Conservation (phyloP, 805 yeast species). For the Vanderwaltozyma tropicalis region DNA sequence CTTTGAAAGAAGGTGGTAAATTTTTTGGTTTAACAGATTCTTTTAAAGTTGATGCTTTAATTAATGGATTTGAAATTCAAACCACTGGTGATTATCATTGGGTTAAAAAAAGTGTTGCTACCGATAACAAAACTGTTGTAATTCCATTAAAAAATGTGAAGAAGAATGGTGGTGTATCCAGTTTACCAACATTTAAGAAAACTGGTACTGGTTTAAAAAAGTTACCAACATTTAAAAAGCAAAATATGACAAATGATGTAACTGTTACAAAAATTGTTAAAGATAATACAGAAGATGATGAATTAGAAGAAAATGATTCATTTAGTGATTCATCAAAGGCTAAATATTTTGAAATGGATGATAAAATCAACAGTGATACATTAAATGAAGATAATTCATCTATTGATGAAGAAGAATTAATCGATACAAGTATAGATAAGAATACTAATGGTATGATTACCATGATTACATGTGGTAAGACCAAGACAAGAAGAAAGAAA, state of each 20-base stretch:
- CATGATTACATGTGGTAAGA: slow-evolving; percentile 24
- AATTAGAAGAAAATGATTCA: slow-evolving; percentile 32
- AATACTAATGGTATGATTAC: slow-evolving; percentile 24
- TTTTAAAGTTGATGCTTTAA: slow-evolving; percentile 45
- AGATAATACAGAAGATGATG: slow-evolving; percentile 26
- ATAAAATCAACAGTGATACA: slow-evolving; percentile 14
- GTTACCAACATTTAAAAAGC: slow-evolving; percentile 21
- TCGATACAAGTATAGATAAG: slow-evolving; percentile 26
- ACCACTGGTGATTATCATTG: slow-evolving; percentile 32
- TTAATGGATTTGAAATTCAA: slow-evolving; percentile 45
- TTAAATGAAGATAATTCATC: slow-evolving; percentile 36
- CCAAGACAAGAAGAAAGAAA: slow-evolving; percentile 40
- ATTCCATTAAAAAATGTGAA: slow-evolving; percentile 23
- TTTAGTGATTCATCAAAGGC: slow-evolving; percentile 37
- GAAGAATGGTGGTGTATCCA: slow-evolving; percentile 4
- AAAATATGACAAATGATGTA: slow-evolving; percentile 6
- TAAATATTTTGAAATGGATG: slow-evolving; percentile 37
- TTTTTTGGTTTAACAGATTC: slow-evolving; percentile 40
- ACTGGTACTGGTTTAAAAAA: not conserved
- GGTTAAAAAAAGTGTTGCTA: slow-evolving; percentile 39
- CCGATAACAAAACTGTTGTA: slow-evolving; percentile 7
- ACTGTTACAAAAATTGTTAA: slow-evolving; percentile 18
- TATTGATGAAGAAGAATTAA: slow-evolving; percentile 48
- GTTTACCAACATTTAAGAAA: slow-evolving; percentile 14
- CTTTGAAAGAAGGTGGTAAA: slow-evolving; percentile 36